Evolutionary conservation across 1,139 yeast species (phyloP).

Genomic region (Debaryomyces sp.): DNA sequence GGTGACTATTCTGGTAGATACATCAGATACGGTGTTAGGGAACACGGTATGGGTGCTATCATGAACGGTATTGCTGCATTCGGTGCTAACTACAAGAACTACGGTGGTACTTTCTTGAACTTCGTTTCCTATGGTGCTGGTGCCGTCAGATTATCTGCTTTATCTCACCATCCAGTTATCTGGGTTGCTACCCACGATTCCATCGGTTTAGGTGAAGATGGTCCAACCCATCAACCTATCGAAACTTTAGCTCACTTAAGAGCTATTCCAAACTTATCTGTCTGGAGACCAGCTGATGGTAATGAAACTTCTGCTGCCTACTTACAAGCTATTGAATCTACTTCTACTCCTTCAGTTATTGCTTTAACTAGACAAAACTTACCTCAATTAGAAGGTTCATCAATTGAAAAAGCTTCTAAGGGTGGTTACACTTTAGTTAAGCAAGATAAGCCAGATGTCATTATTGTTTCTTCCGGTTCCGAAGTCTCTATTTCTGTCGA

Average conservation of each 20-base stretch:
- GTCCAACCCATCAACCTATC: constrained; percentile 99
- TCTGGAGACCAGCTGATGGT: constrained; percentile 99
- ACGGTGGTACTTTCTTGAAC: constrained; percentile 98
- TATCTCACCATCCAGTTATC: constrained; percentile 90
- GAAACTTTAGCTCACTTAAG: constrained; percentile 98
- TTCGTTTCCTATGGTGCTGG: constrained; percentile 98
- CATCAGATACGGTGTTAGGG: constrained; percentile 98
- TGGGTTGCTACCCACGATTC: constrained; percentile 99
- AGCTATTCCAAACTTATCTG: constrained; percentile 92
- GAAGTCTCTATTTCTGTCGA: constrained; percentile 87
- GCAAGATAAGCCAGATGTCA: constrained; percentile 70
- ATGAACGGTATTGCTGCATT: constrained; percentile 97
- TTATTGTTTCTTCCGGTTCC: constrained; percentile 92
- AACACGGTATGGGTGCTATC: constrained; percentile 99
- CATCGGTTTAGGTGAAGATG: constrained; percentile 99
- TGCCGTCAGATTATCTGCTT: constrained; percentile 93
- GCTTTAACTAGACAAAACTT: constrained; percentile 97
- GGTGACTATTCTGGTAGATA: constrained; percentile 94
- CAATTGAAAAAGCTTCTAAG: constrained; percentile 87
- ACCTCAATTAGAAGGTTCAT: constrained; percentile 94
- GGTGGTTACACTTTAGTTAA: constrained; percentile 87
- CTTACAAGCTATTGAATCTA: constrained; percentile 71
- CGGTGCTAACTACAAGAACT: constrained; percentile 91
- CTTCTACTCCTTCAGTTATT: constrained; percentile 81
- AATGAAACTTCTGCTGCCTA: constrained; percentile 98